phyloP scores from a whole-genome alignment of 371 early-diverging fungal genomes.

The Mortierella sp. region DNA sequence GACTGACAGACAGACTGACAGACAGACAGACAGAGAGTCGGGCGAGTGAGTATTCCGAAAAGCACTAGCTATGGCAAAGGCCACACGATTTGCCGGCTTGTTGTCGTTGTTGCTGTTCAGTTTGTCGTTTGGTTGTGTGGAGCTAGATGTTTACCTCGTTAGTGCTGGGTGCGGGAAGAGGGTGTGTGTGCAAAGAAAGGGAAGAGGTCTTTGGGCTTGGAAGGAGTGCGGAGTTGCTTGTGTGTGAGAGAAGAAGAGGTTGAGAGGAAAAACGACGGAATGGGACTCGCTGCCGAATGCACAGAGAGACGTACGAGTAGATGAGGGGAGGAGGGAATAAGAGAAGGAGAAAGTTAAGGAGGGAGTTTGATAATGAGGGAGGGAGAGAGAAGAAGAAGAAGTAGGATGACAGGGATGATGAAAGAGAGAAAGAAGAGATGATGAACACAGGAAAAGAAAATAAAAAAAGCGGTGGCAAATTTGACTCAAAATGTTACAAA shows the following conservation, averaged over 20 bases:
- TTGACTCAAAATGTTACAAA: neutral
- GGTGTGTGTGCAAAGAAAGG: neutral
- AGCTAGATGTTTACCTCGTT: neutral
- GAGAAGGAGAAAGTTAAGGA: neutral
- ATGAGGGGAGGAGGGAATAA: neutral
- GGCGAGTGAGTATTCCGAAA: neutral
- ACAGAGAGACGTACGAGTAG: neutral
- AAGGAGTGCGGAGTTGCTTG: slow-evolving; percentile 1
- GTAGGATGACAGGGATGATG: neutral
- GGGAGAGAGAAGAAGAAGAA: neutral
- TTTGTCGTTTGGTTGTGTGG: neutral
- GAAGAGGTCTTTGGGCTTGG: slow-evolving; percentile 2
- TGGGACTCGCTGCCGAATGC: too few species aligned
- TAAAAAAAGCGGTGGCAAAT: neutral
- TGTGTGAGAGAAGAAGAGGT: neutral
- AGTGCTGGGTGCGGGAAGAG: neutral
- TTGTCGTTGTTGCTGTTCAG: neutral
- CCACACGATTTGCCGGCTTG: neutral
- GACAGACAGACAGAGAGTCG: neutral
- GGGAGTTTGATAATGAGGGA: neutral
- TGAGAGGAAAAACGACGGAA: neutral
- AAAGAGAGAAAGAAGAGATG: neutral
- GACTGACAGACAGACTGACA: neutral
- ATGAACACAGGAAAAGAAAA: neutral
- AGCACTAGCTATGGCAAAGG: neutral